These are phyloP conservation scores for Pholiota microspora DNA, from an alignment of 768 basidiomycete species.

Conservation along the genomic window DNA sequence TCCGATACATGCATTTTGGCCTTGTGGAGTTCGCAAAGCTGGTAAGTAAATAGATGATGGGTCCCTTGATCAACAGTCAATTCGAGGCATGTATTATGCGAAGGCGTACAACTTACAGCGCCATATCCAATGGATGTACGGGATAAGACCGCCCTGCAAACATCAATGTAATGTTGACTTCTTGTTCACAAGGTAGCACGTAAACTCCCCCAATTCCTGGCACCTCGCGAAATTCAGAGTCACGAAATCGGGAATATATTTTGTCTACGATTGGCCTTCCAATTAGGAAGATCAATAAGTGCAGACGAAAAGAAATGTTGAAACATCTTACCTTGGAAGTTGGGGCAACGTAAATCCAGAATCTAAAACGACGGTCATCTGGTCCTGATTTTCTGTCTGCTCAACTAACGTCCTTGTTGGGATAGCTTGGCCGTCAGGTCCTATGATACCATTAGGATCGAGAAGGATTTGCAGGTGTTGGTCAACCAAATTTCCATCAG, in stretches of 20 bases:
- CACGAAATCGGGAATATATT: conserved; percentile 55
- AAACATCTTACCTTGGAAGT: conserved; percentile 42
- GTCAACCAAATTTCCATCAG: conserved; percentile 28
- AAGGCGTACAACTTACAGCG: conserved; percentile 36
- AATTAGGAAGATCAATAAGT: too few species aligned
- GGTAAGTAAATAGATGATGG: conserved; percentile 30
- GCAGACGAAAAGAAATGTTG: neutral
- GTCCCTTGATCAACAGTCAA: conserved; percentile 15
- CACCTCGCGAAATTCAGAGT: conserved; percentile 46
- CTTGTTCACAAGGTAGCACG: conserved; percentile 60
- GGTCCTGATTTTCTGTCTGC: conserved; percentile 37
- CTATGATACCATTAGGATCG: conserved; percentile 60
- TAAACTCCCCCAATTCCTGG: conserved; percentile 45
- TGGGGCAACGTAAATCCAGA: conserved; percentile 71
- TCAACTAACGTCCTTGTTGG: conserved; percentile 43
- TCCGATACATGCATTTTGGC: conserved; percentile 36
- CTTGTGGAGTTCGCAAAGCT: conserved; percentile 28
- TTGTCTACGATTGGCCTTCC: conserved; percentile 51
- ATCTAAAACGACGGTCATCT: conserved; percentile 63
- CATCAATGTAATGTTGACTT: conserved; percentile 64
- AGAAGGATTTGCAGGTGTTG: conserved; percentile 70
- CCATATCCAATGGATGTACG: conserved; percentile 66
- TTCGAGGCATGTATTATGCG: neutral
- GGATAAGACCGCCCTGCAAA: conserved; percentile 57
- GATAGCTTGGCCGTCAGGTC: conserved; percentile 54